Conservation (phyloP, 768 basidiomycete genomes). For the Agrocybe pediades region DNA sequence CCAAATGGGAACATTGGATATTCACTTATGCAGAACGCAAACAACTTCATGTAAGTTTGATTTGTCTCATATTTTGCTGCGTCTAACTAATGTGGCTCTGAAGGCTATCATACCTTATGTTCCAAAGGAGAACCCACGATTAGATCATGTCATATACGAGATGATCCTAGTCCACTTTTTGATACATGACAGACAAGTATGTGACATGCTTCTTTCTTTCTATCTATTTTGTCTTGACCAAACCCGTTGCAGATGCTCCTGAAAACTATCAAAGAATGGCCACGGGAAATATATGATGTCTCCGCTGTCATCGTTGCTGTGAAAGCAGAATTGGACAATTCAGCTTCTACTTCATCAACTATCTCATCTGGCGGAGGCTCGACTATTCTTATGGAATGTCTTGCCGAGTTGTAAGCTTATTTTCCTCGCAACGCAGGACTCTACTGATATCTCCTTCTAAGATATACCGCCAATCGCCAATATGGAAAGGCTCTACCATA, state of each 20-base stretch:
- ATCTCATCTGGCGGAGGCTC: slow-evolving; percentile 46
- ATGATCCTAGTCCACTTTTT: slow-evolving; percentile 92
- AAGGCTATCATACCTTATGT: slow-evolving; percentile 89
- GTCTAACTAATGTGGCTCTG: neutral
- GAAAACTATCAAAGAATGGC: slow-evolving; percentile 85
- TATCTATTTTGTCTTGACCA: neutral
- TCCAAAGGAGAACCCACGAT: slow-evolving; percentile 78
- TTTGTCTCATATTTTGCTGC: neutral
- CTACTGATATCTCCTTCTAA: slow-evolving; percentile 27
- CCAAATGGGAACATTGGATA: slow-evolving; percentile 96
- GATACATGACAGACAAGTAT: slow-evolving; percentile 71
- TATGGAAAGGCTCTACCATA: slow-evolving; percentile 93
- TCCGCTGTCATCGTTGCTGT: slow-evolving; percentile 88
- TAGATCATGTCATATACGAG: slow-evolving; percentile 88
- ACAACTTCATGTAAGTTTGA: slow-evolving; percentile 66
- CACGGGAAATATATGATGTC: slow-evolving; percentile 87
- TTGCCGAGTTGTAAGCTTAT: slow-evolving; percentile 78
- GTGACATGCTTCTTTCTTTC: slow-evolving; percentile 15
- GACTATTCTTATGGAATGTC: slow-evolving; percentile 85
- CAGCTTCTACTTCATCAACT: slow-evolving; percentile 49
- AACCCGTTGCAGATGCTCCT: slow-evolving; percentile 59
- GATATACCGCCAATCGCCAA: slow-evolving; percentile 86
- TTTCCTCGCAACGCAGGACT: neutral
- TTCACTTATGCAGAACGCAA: slow-evolving; percentile 84
- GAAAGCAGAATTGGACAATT: slow-evolving; percentile 74